Evolutionary conservation across 2,329 filamentous ascomycete species (phyloP), one percentile per base, ranked within the genome.

Genomic region (Arthrobotrys iridis): DNA sequence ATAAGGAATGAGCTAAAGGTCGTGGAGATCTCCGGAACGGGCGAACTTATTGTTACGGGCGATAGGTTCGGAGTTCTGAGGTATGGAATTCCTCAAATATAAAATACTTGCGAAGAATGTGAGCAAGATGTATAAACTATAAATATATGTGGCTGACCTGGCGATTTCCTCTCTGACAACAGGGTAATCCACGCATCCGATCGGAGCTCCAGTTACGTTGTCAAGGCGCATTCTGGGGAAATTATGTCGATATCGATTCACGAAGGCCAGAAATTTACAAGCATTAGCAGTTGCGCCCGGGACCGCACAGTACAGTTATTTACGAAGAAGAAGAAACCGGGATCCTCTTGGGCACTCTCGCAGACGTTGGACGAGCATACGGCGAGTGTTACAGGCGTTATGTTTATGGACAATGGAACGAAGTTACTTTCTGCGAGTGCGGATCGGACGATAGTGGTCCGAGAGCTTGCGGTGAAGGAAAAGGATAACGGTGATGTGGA

Each of bases 301-400:
- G 95, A 99, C 82, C 90, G 95, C 58, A 97, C 91, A n/a, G 88
- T 94, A 0, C 95, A 99, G 81, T 84, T 99, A n/a, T 98, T 97
- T 81, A 71, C 72, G 3, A 71, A 66, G 33, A 65, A 60, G 41
- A 76, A 71, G 15, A 85, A 85, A 22, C 83, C 83, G 0, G 84
- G 82, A 10, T 86, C 88, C 1, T 83, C 82, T 1, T 90, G 96
- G 82, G 87, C 91, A 70, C 87, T 97, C 68, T 87, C 97, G 59
- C 95, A 99, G 81, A 99, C 95, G 0, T 87, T 98, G 80, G 89
- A 92, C 66, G 94, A 99, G 78, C 96, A 98, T 82, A 89, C 93
- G 28, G 92, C 93, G 20, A 91, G 92, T 77, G 93, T 99, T 87
- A 64, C 89, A 90, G 80, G 86, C 85, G 83, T 97, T 26, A 85